Evolutionary conservation across 2,329 filamentous ascomycete species (phyloP).

Genomic region (Cytospora piceae): DNA sequence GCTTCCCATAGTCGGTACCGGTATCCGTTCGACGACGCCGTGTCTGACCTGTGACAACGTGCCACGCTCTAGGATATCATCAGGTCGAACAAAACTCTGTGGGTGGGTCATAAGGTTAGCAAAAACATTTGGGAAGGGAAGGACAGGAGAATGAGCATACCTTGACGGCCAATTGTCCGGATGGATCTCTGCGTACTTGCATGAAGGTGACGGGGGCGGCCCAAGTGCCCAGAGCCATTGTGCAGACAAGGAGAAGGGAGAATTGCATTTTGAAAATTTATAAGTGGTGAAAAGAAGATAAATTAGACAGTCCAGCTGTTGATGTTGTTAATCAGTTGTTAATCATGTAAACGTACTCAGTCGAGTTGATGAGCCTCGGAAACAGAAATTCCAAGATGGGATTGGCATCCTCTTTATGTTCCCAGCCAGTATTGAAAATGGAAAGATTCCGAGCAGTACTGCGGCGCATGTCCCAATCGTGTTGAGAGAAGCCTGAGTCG

Average conservation of each 20-base stretch:
- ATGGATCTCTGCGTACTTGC: constrained; percentile 18
- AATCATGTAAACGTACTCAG: constrained; percentile 19
- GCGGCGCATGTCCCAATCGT: not conserved
- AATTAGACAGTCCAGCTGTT: constrained; percentile 8
- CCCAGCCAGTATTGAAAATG: not conserved
- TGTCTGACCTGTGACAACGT: constrained; percentile 16
- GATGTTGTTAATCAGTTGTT: constrained; percentile 10
- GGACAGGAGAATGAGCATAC: not conserved
- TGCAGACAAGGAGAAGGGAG: constrained; percentile 16
- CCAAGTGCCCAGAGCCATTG: constrained; percentile 17
- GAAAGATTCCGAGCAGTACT: not conserved
- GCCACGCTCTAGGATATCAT: constrained; percentile 26
- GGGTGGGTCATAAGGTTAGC: constrained; percentile 1
- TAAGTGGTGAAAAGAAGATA: not conserved
- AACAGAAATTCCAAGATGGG: not conserved
- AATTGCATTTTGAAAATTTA: constrained; percentile 25
- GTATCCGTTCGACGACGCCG: constrained; percentile 13
- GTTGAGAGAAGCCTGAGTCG: constrained; percentile 1
- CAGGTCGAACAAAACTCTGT: constrained; percentile 24
- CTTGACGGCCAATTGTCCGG: constrained; percentile 27
- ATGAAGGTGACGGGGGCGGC: constrained; percentile 21
- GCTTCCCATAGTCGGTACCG: constrained; percentile 3
- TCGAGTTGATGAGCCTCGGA: constrained; percentile 7
- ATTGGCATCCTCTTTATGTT: not conserved
- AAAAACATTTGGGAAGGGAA: not conserved